Base-by-base conservation (phyloP, 2,329 filamentous ascomycete genomes). In the Pseudogymnoascus sp. region DNA sequence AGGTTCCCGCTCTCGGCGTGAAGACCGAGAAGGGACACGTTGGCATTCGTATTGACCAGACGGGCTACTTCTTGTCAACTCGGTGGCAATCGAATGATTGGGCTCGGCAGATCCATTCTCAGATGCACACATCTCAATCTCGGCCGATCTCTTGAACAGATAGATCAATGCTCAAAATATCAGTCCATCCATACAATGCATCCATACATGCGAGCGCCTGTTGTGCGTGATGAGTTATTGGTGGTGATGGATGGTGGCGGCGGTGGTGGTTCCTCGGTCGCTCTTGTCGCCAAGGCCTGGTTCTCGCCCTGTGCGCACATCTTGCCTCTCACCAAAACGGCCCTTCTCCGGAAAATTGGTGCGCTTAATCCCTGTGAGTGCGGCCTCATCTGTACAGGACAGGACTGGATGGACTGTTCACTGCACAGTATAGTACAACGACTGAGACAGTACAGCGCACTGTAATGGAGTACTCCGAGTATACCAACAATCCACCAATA, bases 311-410 rank as follows among this genome's bases (percentile, higher is more conserved):
- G 47, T 54, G 26, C 47, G 47, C 47, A 54, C 47, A 54, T 54
- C 47, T 31, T 54, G 26, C 14, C 47, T 31, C 26, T 54, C 47
- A 54, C 47, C 47, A 54, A 54, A 54, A 54, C 47, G 47, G 47
- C 47, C 47, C 47, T 54, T 54, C 47, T 54, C 47, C 47, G 47
- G 47, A 54, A 54, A 54, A 54, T 54, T 54, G 47, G 26, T 54
- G 47, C 47, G 47, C n/a, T 31, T 54, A 31, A 54, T 54, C 47
- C 47, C 47, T 54, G 47, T 31, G 47, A 31, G 26, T 16, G 26
- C 47, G 8, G 26, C 47, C 18, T 23, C 11, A 18, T 14, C 42
- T 45, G 18, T 31, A 14, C 47, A 54, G 47, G 26, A 54, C 47
- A 31, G 8, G 4, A 10, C 26, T 54, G 23, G 31, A 54, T 54